Evolutionary conservation across 441 rosid species (phyloP).

Genomic region (Raphanus hybrid): DNA sequence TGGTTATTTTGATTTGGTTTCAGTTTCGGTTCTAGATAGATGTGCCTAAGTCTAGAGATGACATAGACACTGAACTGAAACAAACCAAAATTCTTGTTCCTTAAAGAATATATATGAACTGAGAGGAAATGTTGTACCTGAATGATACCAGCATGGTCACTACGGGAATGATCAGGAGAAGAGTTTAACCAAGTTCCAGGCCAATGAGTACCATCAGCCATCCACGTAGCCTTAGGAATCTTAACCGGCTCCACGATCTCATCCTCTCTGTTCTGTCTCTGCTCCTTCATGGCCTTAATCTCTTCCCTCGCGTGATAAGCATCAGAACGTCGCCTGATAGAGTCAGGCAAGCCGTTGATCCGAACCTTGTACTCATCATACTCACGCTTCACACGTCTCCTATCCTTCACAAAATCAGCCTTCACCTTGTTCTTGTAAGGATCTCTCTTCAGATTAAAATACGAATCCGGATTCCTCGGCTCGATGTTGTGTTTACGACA

Average conservation of each 20-base stretch:
- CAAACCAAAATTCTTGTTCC: neutral
- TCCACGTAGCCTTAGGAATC: slow-evolving; percentile 91
- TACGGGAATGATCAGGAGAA: slow-evolving; percentile 65
- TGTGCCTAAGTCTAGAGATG: too few species aligned
- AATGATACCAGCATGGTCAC: slow-evolving; percentile 87
- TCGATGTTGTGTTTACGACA: slow-evolving; percentile 80
- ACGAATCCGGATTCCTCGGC: slow-evolving; percentile 83
- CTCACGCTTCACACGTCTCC: slow-evolving; percentile 79
- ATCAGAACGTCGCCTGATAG: slow-evolving; percentile 83
- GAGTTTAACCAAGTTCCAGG: slow-evolving; percentile 78
- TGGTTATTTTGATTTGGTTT: too few species aligned
- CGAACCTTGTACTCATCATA: slow-evolving; percentile 88
- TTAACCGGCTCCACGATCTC: slow-evolving; percentile 59
- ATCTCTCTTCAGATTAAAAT: slow-evolving; percentile 76
- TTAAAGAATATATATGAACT: neutral
- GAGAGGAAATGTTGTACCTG: slow-evolving; percentile 52
- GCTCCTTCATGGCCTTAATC: slow-evolving; percentile 82
- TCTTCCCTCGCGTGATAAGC: slow-evolving; percentile 84
- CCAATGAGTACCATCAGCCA: slow-evolving; percentile 93
- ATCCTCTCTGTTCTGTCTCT: slow-evolving; percentile 66
- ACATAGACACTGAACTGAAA: neutral
- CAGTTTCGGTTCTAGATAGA: too few species aligned
- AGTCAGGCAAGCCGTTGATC: slow-evolving; percentile 76
- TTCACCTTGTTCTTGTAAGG: slow-evolving; percentile 79
- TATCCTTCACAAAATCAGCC: slow-evolving; percentile 76